Evolutionary conservation across 106 monocot species (phyloP).

Genomic region (Cymbidium sinense): DNA sequence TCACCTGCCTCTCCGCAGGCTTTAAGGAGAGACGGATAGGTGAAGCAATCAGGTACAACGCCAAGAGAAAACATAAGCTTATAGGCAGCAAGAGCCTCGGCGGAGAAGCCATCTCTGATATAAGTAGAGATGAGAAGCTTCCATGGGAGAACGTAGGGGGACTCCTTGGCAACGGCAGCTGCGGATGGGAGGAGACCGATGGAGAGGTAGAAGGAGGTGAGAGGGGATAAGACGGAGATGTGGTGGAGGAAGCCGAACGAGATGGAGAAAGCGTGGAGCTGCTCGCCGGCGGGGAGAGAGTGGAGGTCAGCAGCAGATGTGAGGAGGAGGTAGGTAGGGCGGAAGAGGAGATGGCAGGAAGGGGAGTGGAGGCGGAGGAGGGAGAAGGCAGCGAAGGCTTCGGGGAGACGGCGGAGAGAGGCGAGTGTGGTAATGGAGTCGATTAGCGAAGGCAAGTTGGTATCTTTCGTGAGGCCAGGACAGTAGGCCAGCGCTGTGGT

Average conservation of each 20-base stretch:
- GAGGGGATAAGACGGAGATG: conserved; percentile 18
- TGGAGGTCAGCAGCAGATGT: conserved; percentile 20
- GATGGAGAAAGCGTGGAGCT: conserved; percentile 62
- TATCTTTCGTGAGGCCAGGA: background rate
- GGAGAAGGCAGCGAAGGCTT: conserved; percentile 42
- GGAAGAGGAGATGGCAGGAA: conserved; percentile 21
- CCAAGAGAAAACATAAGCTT: conserved; percentile 33
- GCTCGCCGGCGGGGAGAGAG: conserved; percentile 32
- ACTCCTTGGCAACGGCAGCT: conserved; percentile 17
- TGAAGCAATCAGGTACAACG: conserved; percentile 42
- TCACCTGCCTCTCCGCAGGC: conserved; percentile 52
- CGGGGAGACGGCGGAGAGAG: conserved; percentile 24
- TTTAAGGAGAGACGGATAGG: conserved; percentile 61
- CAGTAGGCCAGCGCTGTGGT: background rate
- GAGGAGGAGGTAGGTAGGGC: conserved; percentile 45
- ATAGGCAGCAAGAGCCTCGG: conserved; percentile 30
- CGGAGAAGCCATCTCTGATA: conserved; percentile 12
- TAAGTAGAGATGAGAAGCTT: conserved; percentile 60
- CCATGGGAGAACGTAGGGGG: conserved; percentile 35
- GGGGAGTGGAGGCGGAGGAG: conserved; percentile 32
- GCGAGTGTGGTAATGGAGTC: conserved; percentile 21
- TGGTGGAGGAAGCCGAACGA: conserved; percentile 32
- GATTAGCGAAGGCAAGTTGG: background rate
- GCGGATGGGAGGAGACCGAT: conserved; percentile 31
- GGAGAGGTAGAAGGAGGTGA: conserved; percentile 47